Evolutionary conservation across 2,329 filamentous ascomycete genomes (phyloP).

Genomic region (Diaporthe sp.): DNA sequence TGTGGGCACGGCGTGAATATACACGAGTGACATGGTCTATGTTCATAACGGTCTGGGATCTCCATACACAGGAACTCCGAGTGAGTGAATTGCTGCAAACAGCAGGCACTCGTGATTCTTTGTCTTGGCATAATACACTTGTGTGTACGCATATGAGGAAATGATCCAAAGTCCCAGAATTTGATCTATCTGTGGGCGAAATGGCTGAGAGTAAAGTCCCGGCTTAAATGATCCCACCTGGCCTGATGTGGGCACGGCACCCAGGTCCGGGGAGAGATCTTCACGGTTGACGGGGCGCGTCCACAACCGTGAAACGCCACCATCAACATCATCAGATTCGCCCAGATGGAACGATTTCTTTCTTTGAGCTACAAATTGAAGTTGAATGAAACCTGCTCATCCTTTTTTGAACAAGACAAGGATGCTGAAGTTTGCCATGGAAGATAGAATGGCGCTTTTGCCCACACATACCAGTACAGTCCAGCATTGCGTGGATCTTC

Average conservation of each 20-base stretch:
- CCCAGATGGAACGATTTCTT: not conserved
- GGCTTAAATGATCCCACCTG: not conserved
- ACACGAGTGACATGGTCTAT: conserved; percentile 2
- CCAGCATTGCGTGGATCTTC: not conserved
- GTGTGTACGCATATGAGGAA: not conserved
- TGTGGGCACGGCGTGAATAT: not conserved
- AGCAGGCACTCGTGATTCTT: not conserved
- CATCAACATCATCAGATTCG: not conserved
- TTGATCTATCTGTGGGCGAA: not conserved
- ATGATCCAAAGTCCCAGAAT: too few species aligned
- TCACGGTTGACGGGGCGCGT: not conserved
- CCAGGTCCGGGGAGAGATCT: not conserved
- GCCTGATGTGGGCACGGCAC: conserved; percentile 15
- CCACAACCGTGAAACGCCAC: not conserved
- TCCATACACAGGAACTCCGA: not conserved
- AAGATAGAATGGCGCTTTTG: not conserved
- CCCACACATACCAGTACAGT: not conserved
- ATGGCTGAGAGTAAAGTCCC: not conserved
- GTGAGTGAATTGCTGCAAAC: not conserved
- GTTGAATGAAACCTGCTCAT: not conserved
- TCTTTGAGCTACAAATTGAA: not conserved
- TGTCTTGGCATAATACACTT: not conserved
- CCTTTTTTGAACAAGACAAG: too few species aligned
- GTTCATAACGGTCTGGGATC: not conserved
- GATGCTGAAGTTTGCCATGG: not conserved